Evolutionary conservation across 345 rosid genomes (phyloP).

Genomic region (Turnera subulata): DNA sequence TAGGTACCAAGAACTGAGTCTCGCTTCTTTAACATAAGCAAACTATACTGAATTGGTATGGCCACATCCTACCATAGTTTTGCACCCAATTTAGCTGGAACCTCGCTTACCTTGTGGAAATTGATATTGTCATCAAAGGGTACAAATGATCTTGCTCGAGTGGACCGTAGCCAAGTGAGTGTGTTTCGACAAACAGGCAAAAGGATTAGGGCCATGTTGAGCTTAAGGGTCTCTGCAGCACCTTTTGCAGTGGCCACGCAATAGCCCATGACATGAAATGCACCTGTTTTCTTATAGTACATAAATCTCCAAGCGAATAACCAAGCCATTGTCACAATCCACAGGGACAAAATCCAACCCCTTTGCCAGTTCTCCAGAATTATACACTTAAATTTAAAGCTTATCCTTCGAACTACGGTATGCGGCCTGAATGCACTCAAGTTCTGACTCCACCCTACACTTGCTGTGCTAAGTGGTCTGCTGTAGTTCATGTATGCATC

Average conservation of each 20-base stretch:
- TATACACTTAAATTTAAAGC: slow-evolving; percentile 40
- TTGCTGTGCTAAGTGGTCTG: slow-evolving; percentile 75
- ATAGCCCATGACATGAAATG: slow-evolving; percentile 82
- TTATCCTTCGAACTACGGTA: slow-evolving; percentile 27
- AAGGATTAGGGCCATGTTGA: slow-evolving; percentile 96
- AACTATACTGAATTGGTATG: too few species aligned
- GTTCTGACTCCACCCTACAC: slow-evolving; percentile 65
- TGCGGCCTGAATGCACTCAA: slow-evolving; percentile 40
- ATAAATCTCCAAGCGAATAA: slow-evolving; percentile 85
- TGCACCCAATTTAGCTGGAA: too few species aligned
- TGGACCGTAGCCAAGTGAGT: slow-evolving; percentile 87
- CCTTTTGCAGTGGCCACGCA: slow-evolving; percentile 87
- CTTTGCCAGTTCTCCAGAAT: slow-evolving; percentile 81
- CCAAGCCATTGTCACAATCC: slow-evolving; percentile 57
- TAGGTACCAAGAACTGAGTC: too few species aligned
- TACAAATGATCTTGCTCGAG: slow-evolving; percentile 53
- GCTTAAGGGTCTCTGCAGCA: slow-evolving; percentile 93
- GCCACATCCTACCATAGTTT: too few species aligned
- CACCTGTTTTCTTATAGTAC: slow-evolving; percentile 65
- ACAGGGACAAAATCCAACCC: slow-evolving; percentile 63
- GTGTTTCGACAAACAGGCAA: slow-evolving; percentile 93
- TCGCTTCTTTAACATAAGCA: too few species aligned
- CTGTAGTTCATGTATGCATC: slow-evolving; percentile 91
- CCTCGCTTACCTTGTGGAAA: slow-evolving; percentile 74
- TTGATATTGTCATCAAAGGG: slow-evolving; percentile 87